Base-by-base conservation (phyloP, 352 stramenopile genomes). In the Blastocystis sp. region DNA sequence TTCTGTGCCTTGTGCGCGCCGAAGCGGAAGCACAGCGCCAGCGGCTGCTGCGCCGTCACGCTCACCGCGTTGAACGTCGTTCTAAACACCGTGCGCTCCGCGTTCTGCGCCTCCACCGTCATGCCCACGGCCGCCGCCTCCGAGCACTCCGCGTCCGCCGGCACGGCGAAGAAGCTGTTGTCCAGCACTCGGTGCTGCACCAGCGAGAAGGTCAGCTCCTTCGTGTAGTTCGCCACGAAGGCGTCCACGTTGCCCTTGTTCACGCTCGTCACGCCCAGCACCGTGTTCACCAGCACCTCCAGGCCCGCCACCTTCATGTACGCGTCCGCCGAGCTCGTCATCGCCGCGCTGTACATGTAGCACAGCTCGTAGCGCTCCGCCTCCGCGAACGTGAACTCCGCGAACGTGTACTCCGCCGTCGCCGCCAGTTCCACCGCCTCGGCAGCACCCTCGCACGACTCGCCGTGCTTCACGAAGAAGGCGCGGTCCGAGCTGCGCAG, bases 11-110 rank as follows among this genome's bases (percentile, higher is more conserved):
- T 52, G 43, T 70, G 69, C 34, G n/a, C 54, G 61, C 74, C 74
- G 54, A 84, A 84, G 74, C 40, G 45, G 74, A 84, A 84, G 54
- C 74, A 84, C 74, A 84, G 34, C 74, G 34, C 52, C 52, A 84
- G 54, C 65, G 74, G 74, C 74, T 84, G 74, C 19, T 19, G n/a
- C 48, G 48, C 2, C 24, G 42, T 40, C 48, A 84, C 4, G 40
- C 52, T 54, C 52, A 84, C 74, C 1, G 74, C 48, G 4, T 54
- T 61, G 74, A 84, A 84, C 0, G 74, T 57, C 57, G 66, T 59
- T 2, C 3, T 38, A 54, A 84, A 84, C 3, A 54, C 43, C 10
- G 48, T 59, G 28, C 28, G 28, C 28, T 34, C 28, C 21, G 45
- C 45, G 0, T 54, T 69, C 34, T 52, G 2, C 4, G 74, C 74